Evolutionary conservation across 305 asterid species (phyloP), one percentile per base, ranked within the genome.

Genomic region (Galium porrigens): DNA sequence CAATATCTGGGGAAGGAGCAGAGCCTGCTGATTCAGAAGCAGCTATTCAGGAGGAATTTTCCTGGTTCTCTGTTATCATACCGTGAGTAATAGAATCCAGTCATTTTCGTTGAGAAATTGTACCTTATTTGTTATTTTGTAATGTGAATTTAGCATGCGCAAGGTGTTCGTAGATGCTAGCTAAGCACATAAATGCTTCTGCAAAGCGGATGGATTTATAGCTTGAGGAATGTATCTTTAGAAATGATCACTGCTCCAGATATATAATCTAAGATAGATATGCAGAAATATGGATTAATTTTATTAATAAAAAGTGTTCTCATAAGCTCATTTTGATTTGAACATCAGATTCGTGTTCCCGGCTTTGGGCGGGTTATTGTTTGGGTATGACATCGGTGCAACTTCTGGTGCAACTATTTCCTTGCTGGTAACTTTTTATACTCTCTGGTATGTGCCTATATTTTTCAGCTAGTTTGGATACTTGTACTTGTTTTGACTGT

Each of bases 371-470:
- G 98, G 96, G 70, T 77, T 89, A 65, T 77, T 92, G 76, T 92
- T 92, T 74, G 98, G 98, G 61, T 92, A 92, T 71, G 96, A 92
- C 79, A 92, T 89, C 27, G 98, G 96, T 68, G 98, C 98, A 48
- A 92, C 98, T 62, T 92, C 98, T 37, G 96, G 98, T 72, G 98
- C 98, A 71, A 82, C 89, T 8, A 72, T 92, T 80, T 85, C 96
- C 34, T 79, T 92, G 85, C 94, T 80, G 95, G 98, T 91, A 77
- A 33, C 71, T 20, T 70, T 67, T 74, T 66, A 63, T 27, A 63
- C 53, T 72, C 54, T 10, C 32, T 8, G 2, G 66, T 37, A 64
- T 27, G 18, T 70, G 41, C 32, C n/a, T 42, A 39, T 37, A 27
- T 37, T 33, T 15, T 57, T 51, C 30, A 37, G 36, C 63, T 65